These are phyloP conservation scores for Euphorbia lathyris DNA, from an alignment of 345 rosid species.

Conservation along the genomic window DNA sequence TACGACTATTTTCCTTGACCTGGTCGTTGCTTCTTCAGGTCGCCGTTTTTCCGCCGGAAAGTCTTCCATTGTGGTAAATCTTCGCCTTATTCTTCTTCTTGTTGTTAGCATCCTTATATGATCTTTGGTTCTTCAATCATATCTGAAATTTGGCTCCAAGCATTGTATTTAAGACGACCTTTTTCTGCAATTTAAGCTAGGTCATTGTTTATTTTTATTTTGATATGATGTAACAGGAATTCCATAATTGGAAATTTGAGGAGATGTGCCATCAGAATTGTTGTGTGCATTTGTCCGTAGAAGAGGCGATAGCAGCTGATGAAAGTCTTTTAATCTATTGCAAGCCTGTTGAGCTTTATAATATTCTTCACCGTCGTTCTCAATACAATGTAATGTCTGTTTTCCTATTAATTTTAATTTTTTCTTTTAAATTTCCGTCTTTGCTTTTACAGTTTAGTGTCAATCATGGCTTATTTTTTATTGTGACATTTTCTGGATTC, in stretches of 20 bases:
- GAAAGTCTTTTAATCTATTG: slow-evolving; percentile 28
- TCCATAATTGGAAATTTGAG: not conserved
- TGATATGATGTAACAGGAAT: not conserved
- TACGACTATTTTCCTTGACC: not conserved
- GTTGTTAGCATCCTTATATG: not conserved
- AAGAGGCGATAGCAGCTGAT: slow-evolving; percentile 19
- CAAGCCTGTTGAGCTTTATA: slow-evolving; percentile 35
- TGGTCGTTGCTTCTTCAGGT: not conserved
- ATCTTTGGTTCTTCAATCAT: not conserved
- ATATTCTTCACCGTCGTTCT: slow-evolving; percentile 28
- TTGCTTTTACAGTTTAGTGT: not conserved
- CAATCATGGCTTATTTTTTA: not conserved
- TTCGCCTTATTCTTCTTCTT: not conserved
- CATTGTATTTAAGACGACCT: not conserved
- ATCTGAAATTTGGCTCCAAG: not conserved
- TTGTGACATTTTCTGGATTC: not conserved
- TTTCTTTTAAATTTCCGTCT: not conserved
- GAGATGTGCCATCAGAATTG: slow-evolving; percentile 32
- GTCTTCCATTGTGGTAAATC: not conserved
- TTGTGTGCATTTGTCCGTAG: slow-evolving; percentile 20
- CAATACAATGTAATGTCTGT: slow-evolving; percentile 14
- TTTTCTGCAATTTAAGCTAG: not conserved
- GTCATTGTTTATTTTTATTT: not conserved
- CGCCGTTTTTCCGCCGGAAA: not conserved
- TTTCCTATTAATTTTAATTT: too few relatives aligned